These are phyloP conservation scores for Pleurotus salmoneostramineus DNA, from an alignment of 768 basidiomycete species.

Conservation along the genomic window DNA sequence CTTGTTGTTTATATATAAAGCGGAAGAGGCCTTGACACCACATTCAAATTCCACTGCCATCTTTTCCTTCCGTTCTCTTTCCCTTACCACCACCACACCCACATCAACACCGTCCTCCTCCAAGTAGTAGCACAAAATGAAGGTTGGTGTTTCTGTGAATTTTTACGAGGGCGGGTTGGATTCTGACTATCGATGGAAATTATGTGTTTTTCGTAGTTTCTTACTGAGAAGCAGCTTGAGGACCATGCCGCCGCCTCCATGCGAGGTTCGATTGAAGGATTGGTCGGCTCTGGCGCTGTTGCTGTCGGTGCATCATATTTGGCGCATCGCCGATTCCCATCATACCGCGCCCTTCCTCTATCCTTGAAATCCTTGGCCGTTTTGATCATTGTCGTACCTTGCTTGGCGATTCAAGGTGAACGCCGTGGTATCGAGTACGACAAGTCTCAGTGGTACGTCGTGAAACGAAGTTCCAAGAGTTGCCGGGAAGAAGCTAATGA, in stretches of 20 bases:
- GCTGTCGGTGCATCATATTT: slow-evolving; percentile 51
- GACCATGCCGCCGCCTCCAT: slow-evolving; percentile 52
- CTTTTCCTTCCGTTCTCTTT: slow-evolving; percentile 6
- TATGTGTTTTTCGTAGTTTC: slow-evolving; percentile 15
- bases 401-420: slow-evolving; percentile 68
- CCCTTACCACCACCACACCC: not conserved
- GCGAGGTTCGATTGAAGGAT: slow-evolving; percentile 63
- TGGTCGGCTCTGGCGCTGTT: slow-evolving; percentile 40
- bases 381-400: slow-evolving; percentile 58
- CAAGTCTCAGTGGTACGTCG: slow-evolving; percentile 54
- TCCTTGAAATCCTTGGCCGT: slow-evolving; percentile 68
- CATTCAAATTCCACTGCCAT: not conserved
- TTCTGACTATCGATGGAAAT: slow-evolving; percentile 2
- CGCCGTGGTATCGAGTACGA: slow-evolving; percentile 63
- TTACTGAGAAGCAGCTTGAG: slow-evolving; percentile 41
- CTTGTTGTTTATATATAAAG: too few species aligned
- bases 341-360: slow-evolving; percentile 60
- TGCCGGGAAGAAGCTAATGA: not conserved
- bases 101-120: slow-evolving; percentile 6
- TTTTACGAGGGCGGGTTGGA: not conserved
- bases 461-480: not conserved
- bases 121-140: slow-evolving; percentile 20
- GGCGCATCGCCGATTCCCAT: slow-evolving; percentile 46
- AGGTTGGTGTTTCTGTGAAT: slow-evolving; percentile 18
- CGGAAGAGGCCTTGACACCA: not conserved